Evolutionary conservation across 1,139 yeast species (phyloP).

Genomic region (Yamadazyma songkhlaensis): DNA sequence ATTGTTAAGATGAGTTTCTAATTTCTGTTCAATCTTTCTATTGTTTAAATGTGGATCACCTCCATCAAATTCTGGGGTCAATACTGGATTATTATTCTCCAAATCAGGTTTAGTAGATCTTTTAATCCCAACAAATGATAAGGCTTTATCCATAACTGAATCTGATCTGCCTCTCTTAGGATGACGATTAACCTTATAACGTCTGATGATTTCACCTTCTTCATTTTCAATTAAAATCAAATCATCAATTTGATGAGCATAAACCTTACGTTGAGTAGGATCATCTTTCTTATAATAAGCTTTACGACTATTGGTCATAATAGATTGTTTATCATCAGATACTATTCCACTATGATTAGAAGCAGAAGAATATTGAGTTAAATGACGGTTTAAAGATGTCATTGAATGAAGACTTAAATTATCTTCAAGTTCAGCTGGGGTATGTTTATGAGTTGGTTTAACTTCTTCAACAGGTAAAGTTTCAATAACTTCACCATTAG

Average conservation of each 20-base stretch:
- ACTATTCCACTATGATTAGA: background rate
- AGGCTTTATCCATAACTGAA: slow-evolving; percentile 42
- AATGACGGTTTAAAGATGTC: slow-evolving; percentile 36
- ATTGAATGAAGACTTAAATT: slow-evolving; percentile 39
- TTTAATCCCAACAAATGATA: slow-evolving; percentile 51
- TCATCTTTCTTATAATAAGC: slow-evolving; percentile 33
- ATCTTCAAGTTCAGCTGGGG: slow-evolving; percentile 11
- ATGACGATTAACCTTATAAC: slow-evolving; percentile 71
- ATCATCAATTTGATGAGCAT: slow-evolving; percentile 57
- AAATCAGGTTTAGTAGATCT: slow-evolving; percentile 6
- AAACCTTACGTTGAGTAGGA: slow-evolving; percentile 34
- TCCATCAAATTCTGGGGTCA: slow-evolving; percentile 18
- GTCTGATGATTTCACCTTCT: slow-evolving; percentile 86
- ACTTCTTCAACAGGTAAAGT: slow-evolving; percentile 20
- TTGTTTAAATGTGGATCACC: slow-evolving; percentile 19
- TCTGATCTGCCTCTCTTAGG: slow-evolving; percentile 23
- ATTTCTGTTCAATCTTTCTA: slow-evolving; percentile 19
- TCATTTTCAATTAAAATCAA: slow-evolving; percentile 81
- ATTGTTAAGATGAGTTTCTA: slow-evolving; percentile 27
- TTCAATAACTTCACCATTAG: slow-evolving; percentile 73
- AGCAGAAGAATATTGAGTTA: slow-evolving; percentile 31
- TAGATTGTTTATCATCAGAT: background rate
- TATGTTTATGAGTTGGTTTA: background rate
- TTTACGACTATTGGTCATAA: slow-evolving; percentile 15
- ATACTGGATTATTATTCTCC: slow-evolving; percentile 11